A percentile compares a stretch with the other conserved stretches of the same genome.
Conservation (phyloP, 78 protist genomes). For the Isochrysis galbana region DNA sequence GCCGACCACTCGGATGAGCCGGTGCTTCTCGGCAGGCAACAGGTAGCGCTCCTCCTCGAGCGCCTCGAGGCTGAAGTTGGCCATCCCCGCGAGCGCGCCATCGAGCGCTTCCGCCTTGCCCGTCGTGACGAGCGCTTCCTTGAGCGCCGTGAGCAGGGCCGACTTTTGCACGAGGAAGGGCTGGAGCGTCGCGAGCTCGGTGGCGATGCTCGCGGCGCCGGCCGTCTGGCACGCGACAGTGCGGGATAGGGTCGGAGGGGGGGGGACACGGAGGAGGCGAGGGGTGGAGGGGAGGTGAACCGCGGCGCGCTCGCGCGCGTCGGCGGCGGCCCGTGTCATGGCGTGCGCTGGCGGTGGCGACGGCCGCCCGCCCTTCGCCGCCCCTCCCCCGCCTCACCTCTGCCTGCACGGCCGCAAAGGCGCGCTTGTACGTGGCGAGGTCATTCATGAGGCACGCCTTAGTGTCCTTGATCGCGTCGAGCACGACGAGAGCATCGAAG, state of each 20-base stretch:
- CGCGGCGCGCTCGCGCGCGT: not conserved
- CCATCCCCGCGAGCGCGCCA: too few species aligned
- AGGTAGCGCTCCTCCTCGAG: conserved; percentile 56
- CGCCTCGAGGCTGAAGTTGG: not conserved
- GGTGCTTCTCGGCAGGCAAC: conserved; percentile 72
- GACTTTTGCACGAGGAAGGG: not conserved
- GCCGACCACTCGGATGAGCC: conserved; percentile 21
- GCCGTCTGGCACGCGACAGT: not conserved
- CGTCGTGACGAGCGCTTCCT: not conserved
- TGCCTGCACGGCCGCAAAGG: not conserved
- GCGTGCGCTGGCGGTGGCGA: too few species aligned
- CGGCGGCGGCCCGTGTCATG: too few species aligned
- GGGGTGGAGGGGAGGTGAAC: not conserved
- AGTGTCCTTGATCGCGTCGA: conserved; percentile 82
- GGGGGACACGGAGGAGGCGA: not conserved
- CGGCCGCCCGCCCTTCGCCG: too few species aligned
- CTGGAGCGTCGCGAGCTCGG: not conserved
- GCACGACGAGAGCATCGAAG: conserved; percentile 64
- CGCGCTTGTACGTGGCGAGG: conserved; percentile 78
- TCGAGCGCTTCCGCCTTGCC: too few species aligned
- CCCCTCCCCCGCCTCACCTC: too few species aligned
- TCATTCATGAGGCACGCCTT: conserved; percentile 89
- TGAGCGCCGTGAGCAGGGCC: not conserved
- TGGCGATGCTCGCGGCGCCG: not conserved
- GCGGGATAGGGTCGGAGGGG: not conserved